Evolutionary conservation across 2,329 filamentous ascomycete genomes (phyloP), one percentile per base, ranked within the genome.

Genomic region (Helicocarpus griseus): DNA sequence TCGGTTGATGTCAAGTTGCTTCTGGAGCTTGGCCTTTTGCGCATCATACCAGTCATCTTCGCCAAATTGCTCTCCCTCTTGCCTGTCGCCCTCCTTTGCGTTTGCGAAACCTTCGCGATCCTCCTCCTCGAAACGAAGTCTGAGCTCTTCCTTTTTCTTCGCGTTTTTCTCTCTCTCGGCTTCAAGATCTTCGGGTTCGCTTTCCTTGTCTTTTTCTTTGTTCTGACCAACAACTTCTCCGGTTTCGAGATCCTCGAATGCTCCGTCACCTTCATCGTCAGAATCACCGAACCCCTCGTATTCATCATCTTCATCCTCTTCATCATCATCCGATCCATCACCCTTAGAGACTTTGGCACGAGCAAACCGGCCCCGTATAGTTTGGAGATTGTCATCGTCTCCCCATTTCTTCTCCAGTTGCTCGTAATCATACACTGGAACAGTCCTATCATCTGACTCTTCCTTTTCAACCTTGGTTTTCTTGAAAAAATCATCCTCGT

Each of bases 31-130:
- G 29, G 93, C 88, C 73, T 98, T 98, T 66, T 98, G 93, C 26
- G 87, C 82, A 64, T 97, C 93, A 66, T 98, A 98, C 94, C 94
- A 98, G 51, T 98, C 88, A 65, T 98, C 93, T 69, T 98, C 93
- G 49, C 90, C 93, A 62, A 95, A 97, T 63, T 94, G 86, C 53
- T 81, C 75, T 49, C 91, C 82, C 5, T 82, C 75, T 2, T 78
- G 77, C 56, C 81, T 77, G 33, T 85, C 79, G 26, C 87, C 83
- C 64, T 94, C 94, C 69, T 93, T 89, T 63, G 94, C 94, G 62
- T 87, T 82, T 5, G 64, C 71, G 65, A 96, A 90, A 0, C 93
- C 93, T 65, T 98, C 93, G n/a, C 88, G 81, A 65, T 98, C 93
- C 74, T 98, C 93, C 68, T 97, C 90, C 64, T 98, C 93, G 64